phyloP scores from a whole-genome alignment of 2,329 filamentous ascomycete genomes.

The Microascus cirrosus region DNA sequence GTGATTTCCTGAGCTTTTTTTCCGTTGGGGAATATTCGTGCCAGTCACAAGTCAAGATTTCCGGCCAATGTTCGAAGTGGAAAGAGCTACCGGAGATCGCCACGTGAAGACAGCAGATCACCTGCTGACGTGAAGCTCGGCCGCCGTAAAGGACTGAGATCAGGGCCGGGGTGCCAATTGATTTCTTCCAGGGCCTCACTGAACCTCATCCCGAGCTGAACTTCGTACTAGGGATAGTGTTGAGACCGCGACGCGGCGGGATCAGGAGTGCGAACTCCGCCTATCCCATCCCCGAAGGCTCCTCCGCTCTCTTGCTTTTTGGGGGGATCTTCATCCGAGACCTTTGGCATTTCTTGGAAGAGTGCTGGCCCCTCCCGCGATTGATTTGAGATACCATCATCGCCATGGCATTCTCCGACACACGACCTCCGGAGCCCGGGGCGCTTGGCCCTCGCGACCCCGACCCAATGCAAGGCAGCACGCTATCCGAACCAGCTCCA shows the following conservation, averaged over 20 bases:
- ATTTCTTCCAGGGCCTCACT: no score
- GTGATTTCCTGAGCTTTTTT: background rate
- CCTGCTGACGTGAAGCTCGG: background rate
- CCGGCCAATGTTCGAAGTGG: background rate
- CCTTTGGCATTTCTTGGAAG: background rate
- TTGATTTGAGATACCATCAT: background rate
- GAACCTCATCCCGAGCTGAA: no score
- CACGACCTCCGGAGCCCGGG: background rate
- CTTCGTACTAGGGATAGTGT: no score
- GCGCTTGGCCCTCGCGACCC: background rate
- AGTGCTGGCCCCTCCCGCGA: background rate
- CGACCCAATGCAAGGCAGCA: background rate
- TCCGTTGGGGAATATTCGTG: background rate
- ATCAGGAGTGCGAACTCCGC: no score
- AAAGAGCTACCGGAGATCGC: background rate
- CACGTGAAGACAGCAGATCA: background rate
- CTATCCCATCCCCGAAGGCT: no score
- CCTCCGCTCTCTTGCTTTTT: no score
- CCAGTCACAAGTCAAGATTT: background rate
- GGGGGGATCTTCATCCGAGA: background rate
- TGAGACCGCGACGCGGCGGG: no score
- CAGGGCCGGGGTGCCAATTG: no score
- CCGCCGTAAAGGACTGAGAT: no score
- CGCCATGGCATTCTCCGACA: background rate
- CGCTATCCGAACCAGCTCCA: background rate